A percentile compares a stretch with the other conserved stretches of the same genome.
phyloP scores from a whole-genome alignment of 768 basidiomycete genomes.

The Xerocomus potaroensis region DNA sequence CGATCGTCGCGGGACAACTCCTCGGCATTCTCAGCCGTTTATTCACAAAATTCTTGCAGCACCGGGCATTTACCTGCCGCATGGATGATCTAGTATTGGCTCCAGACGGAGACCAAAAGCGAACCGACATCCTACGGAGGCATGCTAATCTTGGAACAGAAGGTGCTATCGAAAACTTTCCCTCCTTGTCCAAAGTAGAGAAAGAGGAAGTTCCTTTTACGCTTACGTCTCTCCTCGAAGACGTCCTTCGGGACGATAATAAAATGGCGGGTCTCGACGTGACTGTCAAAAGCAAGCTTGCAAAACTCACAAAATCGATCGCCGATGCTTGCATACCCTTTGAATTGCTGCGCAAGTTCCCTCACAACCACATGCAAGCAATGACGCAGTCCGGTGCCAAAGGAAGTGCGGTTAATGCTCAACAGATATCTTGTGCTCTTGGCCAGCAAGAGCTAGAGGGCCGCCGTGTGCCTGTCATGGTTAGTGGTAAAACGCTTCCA shows the following conservation, averaged over 20 bases:
- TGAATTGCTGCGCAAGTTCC: slow-evolving; percentile 89
- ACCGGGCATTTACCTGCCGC: slow-evolving; percentile 95
- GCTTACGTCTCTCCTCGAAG: slow-evolving; percentile 72
- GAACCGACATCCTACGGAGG: slow-evolving; percentile 61
- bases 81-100: slow-evolving; percentile 98
- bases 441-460: slow-evolving; percentile 99
- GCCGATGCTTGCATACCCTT: slow-evolving; percentile 84
- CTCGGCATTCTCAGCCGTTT: slow-evolving; percentile 90
- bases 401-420: slow-evolving; percentile 94
- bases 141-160: slow-evolving; percentile 75
- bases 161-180: slow-evolving; percentile 88
- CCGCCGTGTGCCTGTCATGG: slow-evolving; percentile 98
- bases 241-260: slow-evolving; percentile 89
- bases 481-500: slow-evolving; percentile 96
- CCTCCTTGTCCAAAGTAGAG: slow-evolving; percentile 54
- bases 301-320: slow-evolving; percentile 85
- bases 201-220: slow-evolving; percentile 51
- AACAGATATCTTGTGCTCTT: slow-evolving; percentile 95
- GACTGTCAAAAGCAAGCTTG: slow-evolving; percentile 81
- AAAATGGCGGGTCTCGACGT: slow-evolving; percentile 98
- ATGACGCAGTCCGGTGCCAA: slow-evolving; percentile 99
- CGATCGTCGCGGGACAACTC: slow-evolving; percentile 83
- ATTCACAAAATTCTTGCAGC: slow-evolving; percentile 96
- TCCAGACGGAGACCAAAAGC: slow-evolving; percentile 65
- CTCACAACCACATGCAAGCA: slow-evolving; percentile 97